Percentiles rank a stretch among this genome's conserved stretches.
phyloP scores from a whole-genome alignment of 805 yeast species.

The Suhomyces sp. region DNA sequence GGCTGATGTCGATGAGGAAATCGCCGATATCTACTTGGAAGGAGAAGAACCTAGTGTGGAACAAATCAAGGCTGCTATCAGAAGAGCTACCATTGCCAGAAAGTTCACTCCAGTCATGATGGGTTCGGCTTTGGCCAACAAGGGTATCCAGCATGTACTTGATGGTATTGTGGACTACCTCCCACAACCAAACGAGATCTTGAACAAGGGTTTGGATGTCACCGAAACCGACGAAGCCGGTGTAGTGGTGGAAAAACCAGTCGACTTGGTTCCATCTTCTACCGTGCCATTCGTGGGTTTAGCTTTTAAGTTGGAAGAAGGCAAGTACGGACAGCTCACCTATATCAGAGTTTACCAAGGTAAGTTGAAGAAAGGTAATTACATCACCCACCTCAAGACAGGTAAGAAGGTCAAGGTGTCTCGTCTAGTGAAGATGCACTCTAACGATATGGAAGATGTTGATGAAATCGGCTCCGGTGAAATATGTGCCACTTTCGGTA shows the following conservation, averaged over 20 bases:
- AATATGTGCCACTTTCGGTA: constrained; percentile 98
- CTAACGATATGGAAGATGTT: constrained; percentile 98
- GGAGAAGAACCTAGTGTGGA: constrained; percentile 83
- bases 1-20: constrained; percentile 97
- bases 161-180: constrained; percentile 95
- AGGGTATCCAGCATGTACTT: constrained; percentile 90
- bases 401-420: constrained; percentile 89
- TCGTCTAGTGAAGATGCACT: constrained; percentile 96
- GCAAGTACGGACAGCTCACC: constrained; percentile 95
- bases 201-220: constrained; percentile 85
- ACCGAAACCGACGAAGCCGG: constrained; percentile 48
- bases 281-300: constrained; percentile 86
- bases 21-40: constrained; percentile 88
- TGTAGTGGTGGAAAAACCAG: constrained; percentile 45
- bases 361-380: constrained; percentile 82
- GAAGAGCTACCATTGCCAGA: constrained; percentile 93
- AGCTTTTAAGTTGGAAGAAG: constrained; percentile 99
- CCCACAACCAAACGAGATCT: constrained; percentile 92
- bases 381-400: constrained; percentile 82
- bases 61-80: constrained; percentile 84
- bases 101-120: constrained; percentile 98
- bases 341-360: constrained; percentile 98
- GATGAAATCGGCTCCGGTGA: constrained; percentile 96
- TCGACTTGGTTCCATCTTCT: constrained; percentile 70
- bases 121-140: constrained; percentile 98